Evolutionary conservation across 345 rosid genomes (phyloP).

Genomic region (Eutrema heterophyllum): DNA sequence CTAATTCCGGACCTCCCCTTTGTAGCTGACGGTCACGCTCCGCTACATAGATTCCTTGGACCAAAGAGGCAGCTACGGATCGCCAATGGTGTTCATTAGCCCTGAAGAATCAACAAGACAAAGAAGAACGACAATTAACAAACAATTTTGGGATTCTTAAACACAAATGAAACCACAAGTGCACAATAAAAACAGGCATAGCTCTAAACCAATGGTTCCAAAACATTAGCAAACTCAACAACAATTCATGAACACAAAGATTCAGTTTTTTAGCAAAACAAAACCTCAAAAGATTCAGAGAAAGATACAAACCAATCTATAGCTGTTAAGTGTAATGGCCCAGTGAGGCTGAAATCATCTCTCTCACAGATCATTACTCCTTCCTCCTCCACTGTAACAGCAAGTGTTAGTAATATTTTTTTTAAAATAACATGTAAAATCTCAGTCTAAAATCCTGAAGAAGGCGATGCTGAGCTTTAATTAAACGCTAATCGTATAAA

Average conservation of each 20-base stretch:
- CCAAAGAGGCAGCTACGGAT: slow-evolving; percentile 74
- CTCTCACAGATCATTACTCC: slow-evolving; percentile 54
- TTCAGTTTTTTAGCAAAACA: background rate
- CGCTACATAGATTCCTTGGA: slow-evolving; percentile 69
- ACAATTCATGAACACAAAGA: no score
- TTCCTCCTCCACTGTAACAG: slow-evolving; percentile 4
- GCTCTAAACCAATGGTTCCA: background rate
- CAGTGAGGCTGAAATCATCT: slow-evolving; percentile 59
- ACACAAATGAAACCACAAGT: background rate
- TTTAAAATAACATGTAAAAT: background rate
- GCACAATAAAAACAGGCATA: background rate
- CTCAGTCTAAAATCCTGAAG: background rate
- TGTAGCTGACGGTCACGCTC: slow-evolving; percentile 88
- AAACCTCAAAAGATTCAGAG: background rate
- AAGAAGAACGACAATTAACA: no score
- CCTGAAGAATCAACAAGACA: slow-evolving; percentile 38
- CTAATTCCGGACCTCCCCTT: slow-evolving; percentile 46
- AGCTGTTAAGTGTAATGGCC: slow-evolving; percentile 60
- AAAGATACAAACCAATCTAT: slow-evolving; percentile 54
- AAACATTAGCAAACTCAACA: background rate
- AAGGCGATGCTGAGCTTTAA: no score
- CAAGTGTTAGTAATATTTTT: background rate
- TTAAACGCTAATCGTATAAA: background rate
- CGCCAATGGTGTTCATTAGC: slow-evolving; percentile 56
- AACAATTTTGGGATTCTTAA: background rate